phyloP scores from a whole-genome alignment of 768 basidiomycete genomes.

The Gautieria morchelliformis region DNA sequence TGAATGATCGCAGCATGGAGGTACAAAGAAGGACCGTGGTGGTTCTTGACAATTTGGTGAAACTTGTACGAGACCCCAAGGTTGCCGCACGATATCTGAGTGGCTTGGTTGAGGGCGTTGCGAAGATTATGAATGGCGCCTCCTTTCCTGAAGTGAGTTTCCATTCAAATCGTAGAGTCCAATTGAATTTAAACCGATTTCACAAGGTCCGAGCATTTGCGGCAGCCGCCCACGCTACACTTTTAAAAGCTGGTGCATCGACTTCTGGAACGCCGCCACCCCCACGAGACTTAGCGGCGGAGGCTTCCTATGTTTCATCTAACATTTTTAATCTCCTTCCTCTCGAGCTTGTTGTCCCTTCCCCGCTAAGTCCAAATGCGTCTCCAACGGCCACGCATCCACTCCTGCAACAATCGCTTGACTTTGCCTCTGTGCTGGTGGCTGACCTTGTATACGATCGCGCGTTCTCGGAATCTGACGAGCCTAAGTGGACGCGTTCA shows the following conservation, averaged over 20 bases:
- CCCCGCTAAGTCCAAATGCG: conserved; percentile 36
- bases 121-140: conserved; percentile 81
- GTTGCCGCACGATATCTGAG: conserved; percentile 86
- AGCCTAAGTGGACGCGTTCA: conserved; percentile 55
- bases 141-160: conserved; percentile 84
- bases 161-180: conserved; percentile 3
- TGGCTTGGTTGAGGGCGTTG: conserved; percentile 80
- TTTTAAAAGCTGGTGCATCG: conserved; percentile 79
- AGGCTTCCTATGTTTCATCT: conserved; percentile 46
- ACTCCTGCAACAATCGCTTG: conserved; percentile 48
- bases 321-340: conserved; percentile 55
- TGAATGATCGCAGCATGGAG: conserved; percentile 95
- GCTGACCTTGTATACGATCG: conserved; percentile 60
- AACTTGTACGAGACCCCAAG: conserved; percentile 85
- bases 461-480: conserved; percentile 44
- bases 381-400: conserved; percentile 44
- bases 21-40: conserved; percentile 91
- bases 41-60: conserved; percentile 93
- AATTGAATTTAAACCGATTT: conserved; percentile 10
- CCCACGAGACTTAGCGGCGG: conserved; percentile 57
- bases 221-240: conserved; percentile 68
- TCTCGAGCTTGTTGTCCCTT: conserved; percentile 31
- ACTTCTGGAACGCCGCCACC: conserved; percentile 57
- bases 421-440: conserved; percentile 65
- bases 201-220: conserved; percentile 86